Conservation (phyloP, 2,329 filamentous ascomycete species). For the Colletotrichum trifolii region DNA sequence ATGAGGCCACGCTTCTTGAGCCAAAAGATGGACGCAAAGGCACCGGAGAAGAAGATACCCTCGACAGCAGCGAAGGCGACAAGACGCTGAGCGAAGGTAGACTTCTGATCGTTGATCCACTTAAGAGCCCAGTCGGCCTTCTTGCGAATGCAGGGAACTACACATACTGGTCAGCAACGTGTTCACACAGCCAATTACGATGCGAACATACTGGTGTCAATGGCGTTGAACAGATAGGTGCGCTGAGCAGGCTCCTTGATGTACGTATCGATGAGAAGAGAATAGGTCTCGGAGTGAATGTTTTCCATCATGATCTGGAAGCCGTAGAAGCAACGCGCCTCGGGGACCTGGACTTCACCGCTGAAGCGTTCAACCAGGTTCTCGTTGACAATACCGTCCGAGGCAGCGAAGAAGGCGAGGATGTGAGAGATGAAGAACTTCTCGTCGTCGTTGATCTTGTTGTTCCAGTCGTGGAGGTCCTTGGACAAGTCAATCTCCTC, state of each 20-base stretch:
- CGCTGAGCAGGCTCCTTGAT: constrained; percentile 97
- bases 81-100: constrained; percentile 93
- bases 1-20: constrained; percentile 99
- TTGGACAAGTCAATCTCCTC: constrained; percentile 99
- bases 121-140: constrained; percentile 98
- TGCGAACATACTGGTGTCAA: constrained; percentile 85
- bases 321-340: constrained; percentile 99
- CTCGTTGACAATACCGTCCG: constrained; percentile 99
- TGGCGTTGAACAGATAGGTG: constrained; percentile 95
- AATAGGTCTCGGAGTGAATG: constrained; percentile 99
- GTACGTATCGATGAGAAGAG: constrained; percentile 97
- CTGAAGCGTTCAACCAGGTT: constrained; percentile 99
- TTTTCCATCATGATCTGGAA: constrained; percentile 99
- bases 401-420: constrained; percentile 98
- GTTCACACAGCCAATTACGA: constrained; percentile 58
- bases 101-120: constrained; percentile 95
- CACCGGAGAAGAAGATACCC: constrained; percentile 99
- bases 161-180: background rate
- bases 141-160: constrained; percentile 95
- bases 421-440: constrained; percentile 99
- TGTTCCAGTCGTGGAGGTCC: constrained; percentile 99
- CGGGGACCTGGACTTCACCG: constrained; percentile 94
- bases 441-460: constrained; percentile 95
- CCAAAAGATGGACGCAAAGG: constrained; percentile 99
- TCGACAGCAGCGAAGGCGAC: constrained; percentile 98